Evolutionary conservation across 352 stramenopile genomes (phyloP).

Genomic region (Pythium oligandrum): DNA sequence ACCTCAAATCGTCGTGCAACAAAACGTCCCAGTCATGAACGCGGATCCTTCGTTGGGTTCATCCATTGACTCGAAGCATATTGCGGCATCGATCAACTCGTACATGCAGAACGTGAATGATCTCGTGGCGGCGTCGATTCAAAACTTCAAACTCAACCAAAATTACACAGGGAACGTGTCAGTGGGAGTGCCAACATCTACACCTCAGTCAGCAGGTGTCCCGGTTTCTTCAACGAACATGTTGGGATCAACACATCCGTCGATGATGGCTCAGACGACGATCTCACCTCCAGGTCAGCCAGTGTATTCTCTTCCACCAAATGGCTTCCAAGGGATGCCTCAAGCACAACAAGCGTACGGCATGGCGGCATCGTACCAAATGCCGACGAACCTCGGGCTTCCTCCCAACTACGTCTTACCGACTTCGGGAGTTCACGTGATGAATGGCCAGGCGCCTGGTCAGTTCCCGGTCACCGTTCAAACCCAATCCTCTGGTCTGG

Average conservation of each 20-base stretch:
- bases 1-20: background rate
- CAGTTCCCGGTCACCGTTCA: slow-evolving; percentile 13
- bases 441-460: background rate
- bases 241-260: slow-evolving; percentile 10
- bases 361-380: slow-evolving; percentile 31
- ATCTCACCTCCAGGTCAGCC: slow-evolving; percentile 35
- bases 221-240: slow-evolving; percentile 4
- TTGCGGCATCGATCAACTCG: slow-evolving; percentile 26
- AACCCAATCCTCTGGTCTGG: background rate
- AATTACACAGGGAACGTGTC: slow-evolving; percentile 36
- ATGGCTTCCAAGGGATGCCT: slow-evolving; percentile 43
- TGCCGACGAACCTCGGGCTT: slow-evolving; percentile 38
- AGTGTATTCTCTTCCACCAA: slow-evolving; percentile 36
- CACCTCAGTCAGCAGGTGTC: slow-evolving; percentile 9
- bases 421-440: slow-evolving; percentile 6
- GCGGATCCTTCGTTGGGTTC: background rate
- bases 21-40: background rate
- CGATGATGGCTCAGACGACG: slow-evolving; percentile 21
- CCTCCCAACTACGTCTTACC: slow-evolving; percentile 51
- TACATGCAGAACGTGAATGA: slow-evolving; percentile 62
- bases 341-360: slow-evolving; percentile 27
- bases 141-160: slow-evolving; percentile 72
- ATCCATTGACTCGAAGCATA: slow-evolving; percentile 22
- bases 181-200: slow-evolving; percentile 15
- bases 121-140: slow-evolving; percentile 62